Base-by-base conservation (phyloP, 345 rosid species). In the Populus simonii region DNA sequence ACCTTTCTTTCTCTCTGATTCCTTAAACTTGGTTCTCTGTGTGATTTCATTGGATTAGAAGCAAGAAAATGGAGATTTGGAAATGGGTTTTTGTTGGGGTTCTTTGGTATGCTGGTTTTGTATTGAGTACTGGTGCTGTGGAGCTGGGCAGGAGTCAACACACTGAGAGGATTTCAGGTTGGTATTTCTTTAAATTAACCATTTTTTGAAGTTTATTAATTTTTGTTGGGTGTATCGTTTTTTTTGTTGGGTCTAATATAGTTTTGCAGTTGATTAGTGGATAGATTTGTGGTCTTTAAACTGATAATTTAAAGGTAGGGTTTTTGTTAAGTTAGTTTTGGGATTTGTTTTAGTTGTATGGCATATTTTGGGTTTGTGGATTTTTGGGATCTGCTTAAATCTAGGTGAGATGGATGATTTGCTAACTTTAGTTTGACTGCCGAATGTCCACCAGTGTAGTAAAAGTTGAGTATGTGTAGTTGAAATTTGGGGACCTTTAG, bases 121-220 rank as follows among this genome's bases (percentile, higher is more conserved):
- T n/a, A n/a, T n/a, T n/a, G n/a, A n/a, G n/a, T n/a, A n/a, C n/a
- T n/a, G n/a, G n/a, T n/a, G n/a, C n/a, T n/a, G n/a, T n/a, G n/a
- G n/a, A n/a, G n/a, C n/a, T n/a, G n/a, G n/a, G n/a, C n/a, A n/a
- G n/a, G n/a, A n/a, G n/a, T n/a, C n/a, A n/a, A n/a, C n/a, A n/a
- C n/a, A n/a, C n/a, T n/a, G n/a, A n/a, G n/a, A n/a, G n/a, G n/a
- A n/a, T 75, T 94, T 90, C 97, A 84, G 98, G 97, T 91, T 18
- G 67, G 85, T 43, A 71, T 75, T 77, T 49, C 15, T 41, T 33
- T 33, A 1, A 18, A 8, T 12, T 55, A 66, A 69, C 61, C 61
- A 27, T 55, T 22, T 78, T 2, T 22, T 35, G n/a, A 39, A n/a
- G 57, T 70, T 59, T 22, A n/a, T n/a, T 45, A 23, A 18, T 36